These are phyloP conservation scores for Boletus rubescentipes DNA, from an alignment of 768 basidiomycete species.

Conservation along the genomic window DNA sequence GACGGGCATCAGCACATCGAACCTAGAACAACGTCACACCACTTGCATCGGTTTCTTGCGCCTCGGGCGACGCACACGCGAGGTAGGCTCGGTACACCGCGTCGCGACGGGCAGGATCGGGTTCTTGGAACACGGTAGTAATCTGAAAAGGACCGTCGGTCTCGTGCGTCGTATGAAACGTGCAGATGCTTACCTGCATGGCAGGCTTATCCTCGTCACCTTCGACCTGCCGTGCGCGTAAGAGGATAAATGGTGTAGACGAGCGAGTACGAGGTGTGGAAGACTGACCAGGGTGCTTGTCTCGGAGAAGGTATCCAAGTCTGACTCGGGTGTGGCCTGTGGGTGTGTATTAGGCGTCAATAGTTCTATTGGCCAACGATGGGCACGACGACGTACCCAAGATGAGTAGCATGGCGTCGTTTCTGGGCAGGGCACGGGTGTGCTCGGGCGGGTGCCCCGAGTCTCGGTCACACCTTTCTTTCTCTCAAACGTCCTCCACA, in stretches of 20 bases:
- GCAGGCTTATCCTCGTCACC: not conserved
- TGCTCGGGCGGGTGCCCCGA: too few species aligned
- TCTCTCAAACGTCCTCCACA: too few species aligned
- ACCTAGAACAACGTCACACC: not conserved
- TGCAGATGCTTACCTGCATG: conserved; percentile 3
- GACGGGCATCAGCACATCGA: not conserved
- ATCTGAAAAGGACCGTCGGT: conserved; percentile 6
- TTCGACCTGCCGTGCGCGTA: conserved; percentile 8
- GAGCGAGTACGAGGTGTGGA: not conserved
- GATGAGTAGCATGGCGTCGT: not conserved
- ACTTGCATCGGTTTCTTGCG: conserved; percentile 1
- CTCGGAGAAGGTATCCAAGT: conserved; percentile 3
- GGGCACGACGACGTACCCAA: not conserved
- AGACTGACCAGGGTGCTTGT: conserved; percentile 17
- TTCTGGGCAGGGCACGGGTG: too few species aligned
- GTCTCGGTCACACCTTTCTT: too few species aligned
- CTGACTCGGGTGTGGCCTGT: not conserved
- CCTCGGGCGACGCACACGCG: not conserved
- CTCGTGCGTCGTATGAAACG: not conserved
- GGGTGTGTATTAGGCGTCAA: not conserved
- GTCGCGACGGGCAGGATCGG: not conserved
- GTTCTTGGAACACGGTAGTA: conserved; percentile 10
- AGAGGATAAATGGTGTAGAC: too few species aligned
- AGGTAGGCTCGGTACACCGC: conserved; percentile 14
- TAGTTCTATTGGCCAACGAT: not conserved